Evolutionary conservation across 2,329 filamentous ascomycete genomes (phyloP).

Genomic region (Cladophialophora immunda): DNA sequence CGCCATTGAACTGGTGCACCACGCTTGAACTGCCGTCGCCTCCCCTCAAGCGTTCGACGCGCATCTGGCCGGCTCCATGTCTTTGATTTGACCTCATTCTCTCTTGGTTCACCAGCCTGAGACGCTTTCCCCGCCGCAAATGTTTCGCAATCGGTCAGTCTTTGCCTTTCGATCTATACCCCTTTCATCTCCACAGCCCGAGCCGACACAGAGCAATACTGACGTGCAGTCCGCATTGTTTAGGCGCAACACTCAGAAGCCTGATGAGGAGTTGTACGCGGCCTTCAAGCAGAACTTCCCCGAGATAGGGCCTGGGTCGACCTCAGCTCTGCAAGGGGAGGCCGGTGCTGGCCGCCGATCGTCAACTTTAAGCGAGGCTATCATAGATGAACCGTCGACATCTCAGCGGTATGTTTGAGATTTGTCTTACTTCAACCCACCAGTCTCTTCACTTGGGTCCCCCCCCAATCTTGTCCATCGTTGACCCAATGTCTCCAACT

Average conservation of each 20-base stretch:
- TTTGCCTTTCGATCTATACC: constrained; percentile 27
- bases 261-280: constrained; percentile 82
- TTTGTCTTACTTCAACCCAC: constrained; percentile 29
- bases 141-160: constrained; percentile 60
- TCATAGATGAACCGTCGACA: constrained; percentile 39
- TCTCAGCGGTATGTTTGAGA: constrained; percentile 39
- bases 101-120: constrained; percentile 35
- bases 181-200: constrained; percentile 27
- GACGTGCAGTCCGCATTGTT: constrained; percentile 30
- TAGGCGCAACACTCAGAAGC: constrained; percentile 83
- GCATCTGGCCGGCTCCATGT: constrained; percentile 31
- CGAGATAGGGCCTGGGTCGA: constrained; percentile 67
- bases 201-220: constrained; percentile 27
- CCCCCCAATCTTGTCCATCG: constrained; percentile 15
- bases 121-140: constrained; percentile 43
- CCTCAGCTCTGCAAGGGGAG: constrained; percentile 56
- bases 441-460: constrained; percentile 20
- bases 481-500: constrained; percentile 31
- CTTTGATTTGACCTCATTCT: constrained; percentile 36
- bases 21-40: constrained; percentile 21
- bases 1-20: constrained; percentile 26
- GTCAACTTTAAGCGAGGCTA: constrained; percentile 40
- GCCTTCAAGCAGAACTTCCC: constrained; percentile 86
- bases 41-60: constrained; percentile 19
- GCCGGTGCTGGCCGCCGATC: constrained; percentile 49